Base-by-base conservation (phyloP, 2,329 filamentous ascomycete genomes). In the Alternaria arborescens region DNA sequence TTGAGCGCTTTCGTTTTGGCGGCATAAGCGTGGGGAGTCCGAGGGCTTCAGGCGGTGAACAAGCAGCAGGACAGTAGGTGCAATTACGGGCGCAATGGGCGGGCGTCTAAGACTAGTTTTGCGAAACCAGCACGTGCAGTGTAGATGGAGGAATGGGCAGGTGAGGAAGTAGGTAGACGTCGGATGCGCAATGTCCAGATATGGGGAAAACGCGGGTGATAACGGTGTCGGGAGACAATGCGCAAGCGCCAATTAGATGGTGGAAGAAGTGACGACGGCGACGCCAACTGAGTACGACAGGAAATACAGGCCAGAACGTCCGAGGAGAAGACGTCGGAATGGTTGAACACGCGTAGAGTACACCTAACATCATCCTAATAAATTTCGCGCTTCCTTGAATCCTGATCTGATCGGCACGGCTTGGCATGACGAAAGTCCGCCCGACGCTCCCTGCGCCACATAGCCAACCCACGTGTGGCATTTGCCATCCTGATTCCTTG, bases 1-100 rank as follows among this genome's bases (percentile, higher is more conserved):
- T 82, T 57, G 86, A 87, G 78, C 94, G 89, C 86, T 97, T 97
- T 80, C 94, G 90, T 85, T 97, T 97, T 71, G 82, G 79, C 60
- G 80, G 76, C 77, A 79, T 79, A 53, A 56, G 62, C 62, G 60
- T 54, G 44, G 55, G 41, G 55, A 32, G 51, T 38, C 38, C 8
- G 40, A 14, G 18, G 43, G 42, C 36, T 8, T 47, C 52, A 60
- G 20, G 51, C 52, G 47, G 52, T 55, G 32, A 52, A 56, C 40
- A 47, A 26, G 57, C 52, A 50, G 26, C 40, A 11, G 16, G 43
- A 43, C 18, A 18, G 55, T 38, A 20, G 38, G 6, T 24, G 46
- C 44, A 20, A 42, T n/a, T 50, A 28, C 32, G 24, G 48, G 50
- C 24, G 50, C 42, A 20, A 36, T 16, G 28, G 18, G 47, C 26